Evolutionary conservation across 2,329 filamentous ascomycete species (phyloP).

Genomic region (Fusarium piperis): DNA sequence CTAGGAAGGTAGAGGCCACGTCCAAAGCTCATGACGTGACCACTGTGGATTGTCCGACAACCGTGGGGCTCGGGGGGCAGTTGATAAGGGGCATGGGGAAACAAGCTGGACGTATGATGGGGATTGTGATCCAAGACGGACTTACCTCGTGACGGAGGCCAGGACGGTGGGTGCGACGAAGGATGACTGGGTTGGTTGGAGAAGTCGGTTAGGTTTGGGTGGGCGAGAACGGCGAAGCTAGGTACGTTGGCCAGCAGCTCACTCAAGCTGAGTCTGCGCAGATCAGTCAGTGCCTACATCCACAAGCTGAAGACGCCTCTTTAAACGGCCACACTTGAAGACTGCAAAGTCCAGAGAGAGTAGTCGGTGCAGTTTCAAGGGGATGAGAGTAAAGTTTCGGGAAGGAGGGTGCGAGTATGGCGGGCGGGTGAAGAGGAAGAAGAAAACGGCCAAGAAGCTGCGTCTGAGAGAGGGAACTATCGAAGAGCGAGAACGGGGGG

Average conservation of each 20-base stretch:
- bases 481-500: conserved; percentile 32
- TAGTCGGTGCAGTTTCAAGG: conserved; percentile 3
- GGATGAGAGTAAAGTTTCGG: conserved; percentile 4
- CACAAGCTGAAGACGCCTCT: conserved; percentile 24
- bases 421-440: conserved; percentile 35
- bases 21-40: conserved; percentile 39
- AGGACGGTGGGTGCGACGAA: conserved; percentile 31
- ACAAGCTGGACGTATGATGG: conserved; percentile 3
- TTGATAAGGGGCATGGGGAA: conserved; percentile 18
- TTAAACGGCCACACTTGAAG: conserved; percentile 12
- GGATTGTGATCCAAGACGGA: conserved; percentile 13
- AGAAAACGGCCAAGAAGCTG: conserved; percentile 32
- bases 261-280: conserved; percentile 28
- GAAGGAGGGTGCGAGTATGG: conserved; percentile 10
- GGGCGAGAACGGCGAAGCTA: conserved; percentile 27
- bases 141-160: conserved; percentile 28
- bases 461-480: conserved; percentile 21
- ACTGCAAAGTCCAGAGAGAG: neutral
- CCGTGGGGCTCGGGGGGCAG: conserved; percentile 16
- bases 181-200: conserved; percentile 17
- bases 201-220: conserved; percentile 20
- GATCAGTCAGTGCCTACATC: conserved; percentile 34
- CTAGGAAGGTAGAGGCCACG: conserved; percentile 33
- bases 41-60: conserved; percentile 23
- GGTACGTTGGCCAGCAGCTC: conserved; percentile 30